phyloP scores from a whole-genome alignment of 441 rosid species.

The Eutrema salsugineum region DNA sequence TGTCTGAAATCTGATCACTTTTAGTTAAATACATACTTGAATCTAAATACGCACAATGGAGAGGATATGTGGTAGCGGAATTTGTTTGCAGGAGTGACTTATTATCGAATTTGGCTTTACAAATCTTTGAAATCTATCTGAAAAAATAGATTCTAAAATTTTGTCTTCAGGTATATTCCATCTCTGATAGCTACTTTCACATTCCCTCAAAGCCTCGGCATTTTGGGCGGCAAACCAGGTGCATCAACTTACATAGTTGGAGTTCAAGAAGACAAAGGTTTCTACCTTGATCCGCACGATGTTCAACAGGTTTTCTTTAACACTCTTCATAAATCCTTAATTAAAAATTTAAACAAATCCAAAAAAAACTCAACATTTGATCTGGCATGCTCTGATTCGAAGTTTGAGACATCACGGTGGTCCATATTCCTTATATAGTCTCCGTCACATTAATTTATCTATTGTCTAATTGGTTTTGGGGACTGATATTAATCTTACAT shows the following conservation, averaged over 20 bases:
- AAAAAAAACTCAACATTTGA: neutral
- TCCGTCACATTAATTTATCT: slow-evolving; percentile 11
- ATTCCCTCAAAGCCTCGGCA: slow-evolving; percentile 93
- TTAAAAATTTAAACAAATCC: neutral
- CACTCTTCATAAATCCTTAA: neutral
- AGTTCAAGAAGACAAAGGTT: slow-evolving; percentile 75
- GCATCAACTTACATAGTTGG: slow-evolving; percentile 93
- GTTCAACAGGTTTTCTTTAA: slow-evolving; percentile 33
- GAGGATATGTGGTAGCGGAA: slow-evolving; percentile 44
- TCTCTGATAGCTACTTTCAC: slow-evolving; percentile 72
- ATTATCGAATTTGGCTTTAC: slow-evolving; percentile 56
- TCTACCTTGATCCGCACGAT: slow-evolving; percentile 92
- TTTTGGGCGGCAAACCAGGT: slow-evolving; percentile 93
- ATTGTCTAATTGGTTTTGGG: neutral
- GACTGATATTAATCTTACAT: slow-evolving; percentile 15
- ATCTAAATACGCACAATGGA: slow-evolving; percentile 31
- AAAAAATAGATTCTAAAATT: slow-evolving; percentile 27
- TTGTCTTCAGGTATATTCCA: slow-evolving; percentile 69
- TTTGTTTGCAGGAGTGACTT: slow-evolving; percentile 44
- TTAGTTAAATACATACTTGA: slow-evolving; percentile 65
- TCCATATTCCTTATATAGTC: slow-evolving; percentile 6
- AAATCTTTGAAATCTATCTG: slow-evolving; percentile 56
- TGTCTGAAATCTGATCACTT: slow-evolving; percentile 32
- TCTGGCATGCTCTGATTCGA: slow-evolving; percentile 1
- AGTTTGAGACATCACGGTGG: slow-evolving; percentile 15